Percentiles rank a stretch among this genome's conserved stretches.
phyloP scores from a whole-genome alignment of 805 yeast species.

The Jamesozyma jinghongensis region DNA sequence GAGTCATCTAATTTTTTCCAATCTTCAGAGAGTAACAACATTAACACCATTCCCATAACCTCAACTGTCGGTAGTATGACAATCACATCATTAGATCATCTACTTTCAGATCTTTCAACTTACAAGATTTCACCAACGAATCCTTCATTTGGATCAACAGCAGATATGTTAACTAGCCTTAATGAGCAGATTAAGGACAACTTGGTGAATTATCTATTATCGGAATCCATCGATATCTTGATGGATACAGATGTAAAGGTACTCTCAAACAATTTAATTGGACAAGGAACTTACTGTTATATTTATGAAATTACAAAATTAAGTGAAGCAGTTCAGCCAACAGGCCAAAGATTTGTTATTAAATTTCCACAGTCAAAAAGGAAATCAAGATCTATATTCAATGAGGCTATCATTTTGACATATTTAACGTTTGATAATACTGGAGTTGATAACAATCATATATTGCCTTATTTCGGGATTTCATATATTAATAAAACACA shows the following conservation, averaged over 20 bases:
- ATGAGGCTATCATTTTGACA: conserved; percentile 9
- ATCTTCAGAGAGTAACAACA: background rate
- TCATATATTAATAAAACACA: conserved; percentile 4
- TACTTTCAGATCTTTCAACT: background rate
- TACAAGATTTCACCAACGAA: conserved; percentile 1
- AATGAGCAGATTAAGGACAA: background rate
- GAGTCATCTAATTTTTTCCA: background rate
- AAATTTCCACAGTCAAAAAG: conserved; percentile 12
- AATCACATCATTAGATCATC: background rate
- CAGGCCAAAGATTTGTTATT: conserved; percentile 2
- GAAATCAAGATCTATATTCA: conserved; percentile 8
- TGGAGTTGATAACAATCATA: background rate
- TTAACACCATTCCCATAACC: too few species aligned
- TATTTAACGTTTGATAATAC: conserved; percentile 1
- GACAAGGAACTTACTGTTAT: conserved; percentile 12
- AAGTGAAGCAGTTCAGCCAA: background rate
- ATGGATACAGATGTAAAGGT: conserved; percentile 4
- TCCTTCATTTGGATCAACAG: background rate
- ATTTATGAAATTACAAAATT: conserved; percentile 5
- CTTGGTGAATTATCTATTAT: background rate
- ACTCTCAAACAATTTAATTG: conserved; percentile 4
- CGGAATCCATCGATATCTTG: conserved; percentile 8
- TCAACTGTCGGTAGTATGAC: too few species aligned
- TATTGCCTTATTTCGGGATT: conserved; percentile 4
- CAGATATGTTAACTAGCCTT: background rate